A percentile compares a stretch with the other conserved stretches of the same genome.
These are phyloP conservation scores for Naganishia vishniacii DNA, from an alignment of 768 basidiomycete genomes.

Conservation along the genomic window DNA sequence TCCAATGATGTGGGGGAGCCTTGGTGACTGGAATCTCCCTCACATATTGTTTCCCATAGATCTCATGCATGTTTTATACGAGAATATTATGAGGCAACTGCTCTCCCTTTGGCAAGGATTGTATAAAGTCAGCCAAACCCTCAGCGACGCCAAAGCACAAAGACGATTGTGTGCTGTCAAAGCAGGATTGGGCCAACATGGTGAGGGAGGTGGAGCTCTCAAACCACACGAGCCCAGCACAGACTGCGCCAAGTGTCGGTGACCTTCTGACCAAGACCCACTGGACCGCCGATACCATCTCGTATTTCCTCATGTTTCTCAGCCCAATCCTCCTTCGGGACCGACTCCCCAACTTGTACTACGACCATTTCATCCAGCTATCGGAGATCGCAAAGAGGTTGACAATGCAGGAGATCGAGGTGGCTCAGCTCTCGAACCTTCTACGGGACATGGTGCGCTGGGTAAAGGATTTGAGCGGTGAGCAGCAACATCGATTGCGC, in stretches of 20 bases:
- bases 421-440: neutral
- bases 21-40: too few relatives aligned
- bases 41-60: slow-evolving; percentile 14
- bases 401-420: neutral
- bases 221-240: neutral
- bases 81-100: slow-evolving; percentile 8
- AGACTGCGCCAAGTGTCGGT: neutral
- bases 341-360: neutral
- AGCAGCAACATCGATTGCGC: too few relatives aligned
- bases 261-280: neutral
- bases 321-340: neutral
- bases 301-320: neutral
- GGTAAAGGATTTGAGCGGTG: neutral
- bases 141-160: slow-evolving; percentile 8
- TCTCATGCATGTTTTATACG: slow-evolving; percentile 7
- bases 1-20: too few relatives aligned
- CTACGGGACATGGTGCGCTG: neutral
- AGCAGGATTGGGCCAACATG: neutral
- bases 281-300: slow-evolving; percentile 3
- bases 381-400: slow-evolving; percentile 6
- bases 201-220: neutral
- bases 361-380: neutral
- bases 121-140: neutral
- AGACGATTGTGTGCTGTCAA: neutral
- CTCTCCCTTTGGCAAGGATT: neutral